Percentiles rank a stretch among this genome's conserved stretches.
Evolutionary conservation across 768 basidiomycete genomes (phyloP).

Genomic region (Hysterangium stoloniferum): DNA sequence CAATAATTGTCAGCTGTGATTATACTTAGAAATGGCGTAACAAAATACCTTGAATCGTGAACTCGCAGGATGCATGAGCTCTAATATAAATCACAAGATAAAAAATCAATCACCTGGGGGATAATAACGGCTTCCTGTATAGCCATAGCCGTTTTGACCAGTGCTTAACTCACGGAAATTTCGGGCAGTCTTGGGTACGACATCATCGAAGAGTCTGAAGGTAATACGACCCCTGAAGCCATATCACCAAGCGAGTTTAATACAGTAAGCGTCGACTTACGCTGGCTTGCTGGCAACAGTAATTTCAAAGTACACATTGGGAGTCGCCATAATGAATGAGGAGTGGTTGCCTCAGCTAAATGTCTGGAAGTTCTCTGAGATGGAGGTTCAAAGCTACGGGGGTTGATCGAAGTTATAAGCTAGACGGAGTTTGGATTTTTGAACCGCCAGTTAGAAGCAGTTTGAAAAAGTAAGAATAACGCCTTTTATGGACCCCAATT

Average conservation of each 20-base stretch:
- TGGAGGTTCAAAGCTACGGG: no score
- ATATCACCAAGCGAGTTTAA: no score
- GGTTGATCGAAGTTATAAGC: no score
- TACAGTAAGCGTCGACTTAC: constrained; percentile 3
- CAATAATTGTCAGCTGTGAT: background rate
- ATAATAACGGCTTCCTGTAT: constrained; percentile 40
- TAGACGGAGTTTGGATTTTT: no score
- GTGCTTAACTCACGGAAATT: constrained; percentile 92
- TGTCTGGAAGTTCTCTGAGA: no score
- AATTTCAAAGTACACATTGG: constrained; percentile 49
- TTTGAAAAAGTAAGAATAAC: no score
- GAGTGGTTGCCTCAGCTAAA: no score
- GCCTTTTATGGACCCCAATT: no score
- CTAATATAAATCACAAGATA: no score
- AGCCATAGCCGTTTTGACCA: constrained; percentile 67
- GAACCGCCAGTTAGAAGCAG: no score
- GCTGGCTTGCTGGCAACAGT: constrained; percentile 32
- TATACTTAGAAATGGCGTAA: constrained; percentile 20
- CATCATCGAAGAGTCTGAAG: constrained; percentile 81
- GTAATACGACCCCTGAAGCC: constrained; percentile 54
- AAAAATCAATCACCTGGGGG: constrained; percentile 17
- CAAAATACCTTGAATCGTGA: constrained; percentile 70
- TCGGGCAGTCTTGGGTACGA: constrained; percentile 61
- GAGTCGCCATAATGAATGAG: constrained; percentile 7
- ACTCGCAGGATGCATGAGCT: constrained; percentile 26